A percentile compares a stretch with the other conserved stretches of the same genome.
phyloP scores from a whole-genome alignment of 352 stramenopile genomes.

The Vaucheria bursata region DNA sequence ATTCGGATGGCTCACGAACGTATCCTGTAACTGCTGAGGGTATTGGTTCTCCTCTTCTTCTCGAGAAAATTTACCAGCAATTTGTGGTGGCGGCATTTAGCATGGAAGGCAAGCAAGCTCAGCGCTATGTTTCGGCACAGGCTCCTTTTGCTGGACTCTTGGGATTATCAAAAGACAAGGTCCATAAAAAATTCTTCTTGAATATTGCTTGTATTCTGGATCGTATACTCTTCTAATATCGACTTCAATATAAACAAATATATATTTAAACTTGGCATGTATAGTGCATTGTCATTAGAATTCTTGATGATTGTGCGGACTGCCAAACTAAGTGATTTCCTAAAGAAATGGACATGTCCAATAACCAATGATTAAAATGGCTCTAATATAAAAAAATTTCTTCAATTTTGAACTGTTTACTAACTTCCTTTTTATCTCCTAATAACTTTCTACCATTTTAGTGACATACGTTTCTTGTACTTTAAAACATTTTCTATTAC shows the following conservation, averaged over 20 bases:
- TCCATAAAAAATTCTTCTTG: slow-evolving; percentile 26
- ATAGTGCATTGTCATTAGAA: background rate
- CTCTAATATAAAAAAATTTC: background rate
- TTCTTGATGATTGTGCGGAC: background rate
- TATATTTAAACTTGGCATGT: background rate
- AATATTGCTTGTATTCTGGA: no score
- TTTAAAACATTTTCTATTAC: background rate
- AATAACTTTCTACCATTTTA: background rate
- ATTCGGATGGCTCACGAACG: slow-evolving; percentile 43
- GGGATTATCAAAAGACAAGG: slow-evolving; percentile 57
- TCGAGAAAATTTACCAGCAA: slow-evolving; percentile 62
- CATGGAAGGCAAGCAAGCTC: slow-evolving; percentile 54
- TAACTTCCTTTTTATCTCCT: background rate
- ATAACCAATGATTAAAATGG: no score
- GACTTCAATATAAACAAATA: no score
- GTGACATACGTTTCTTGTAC: background rate
- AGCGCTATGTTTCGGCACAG: slow-evolving; percentile 55
- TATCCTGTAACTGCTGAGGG: slow-evolving; percentile 62
- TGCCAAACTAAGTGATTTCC: no score
- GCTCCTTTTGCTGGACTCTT: slow-evolving; percentile 62
- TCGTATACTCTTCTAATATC: no score
- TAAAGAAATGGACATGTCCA: no score
- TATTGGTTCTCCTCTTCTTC: slow-evolving; percentile 52
- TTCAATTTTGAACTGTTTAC: background rate
- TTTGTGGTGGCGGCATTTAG: slow-evolving; percentile 63